phyloP scores from a whole-genome alignment of 2,329 filamentous ascomycete genomes.

The Fusarium algeriense region DNA sequence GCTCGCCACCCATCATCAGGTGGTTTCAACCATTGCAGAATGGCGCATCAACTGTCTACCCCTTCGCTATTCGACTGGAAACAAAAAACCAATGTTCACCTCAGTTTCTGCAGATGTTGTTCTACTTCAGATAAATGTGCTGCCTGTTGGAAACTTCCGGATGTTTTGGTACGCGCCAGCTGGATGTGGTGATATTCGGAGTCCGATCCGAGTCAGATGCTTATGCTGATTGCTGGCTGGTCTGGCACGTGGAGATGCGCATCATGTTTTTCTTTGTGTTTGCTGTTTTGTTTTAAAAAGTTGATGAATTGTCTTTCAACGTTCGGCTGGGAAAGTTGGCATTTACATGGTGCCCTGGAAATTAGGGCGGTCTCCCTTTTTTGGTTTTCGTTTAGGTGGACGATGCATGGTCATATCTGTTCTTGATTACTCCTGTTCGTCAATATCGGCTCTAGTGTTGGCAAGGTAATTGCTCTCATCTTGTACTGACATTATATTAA shows the following conservation, averaged over 20 bases:
- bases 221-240: constrained; percentile 16
- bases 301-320: constrained; percentile 25
- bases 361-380: constrained; percentile 7
- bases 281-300: constrained; percentile 12
- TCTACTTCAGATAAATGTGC: background rate
- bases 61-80: constrained; percentile 8
- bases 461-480: constrained; percentile 3
- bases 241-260: background rate
- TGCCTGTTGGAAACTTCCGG: constrained; percentile 1
- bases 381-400: constrained; percentile 1
- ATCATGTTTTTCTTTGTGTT: background rate
- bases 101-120: background rate
- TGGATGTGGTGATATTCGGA: background rate
- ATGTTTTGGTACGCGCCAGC: constrained; percentile 2
- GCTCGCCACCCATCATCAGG: constrained; percentile 29
- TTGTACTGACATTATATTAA: constrained; percentile 22
- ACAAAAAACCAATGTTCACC: constrained; percentile 19
- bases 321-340: constrained; percentile 34
- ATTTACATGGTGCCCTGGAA: constrained; percentile 37
- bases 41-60: constrained; percentile 26
- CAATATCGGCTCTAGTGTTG: constrained; percentile 6
- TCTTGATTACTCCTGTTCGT: constrained; percentile 16
- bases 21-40: constrained; percentile 17
- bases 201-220: background rate
- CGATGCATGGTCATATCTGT: constrained; percentile 2